Evolutionary conservation across 805 yeast genomes (phyloP).

Genomic region (Sugiyamaella qingdaonensis): DNA sequence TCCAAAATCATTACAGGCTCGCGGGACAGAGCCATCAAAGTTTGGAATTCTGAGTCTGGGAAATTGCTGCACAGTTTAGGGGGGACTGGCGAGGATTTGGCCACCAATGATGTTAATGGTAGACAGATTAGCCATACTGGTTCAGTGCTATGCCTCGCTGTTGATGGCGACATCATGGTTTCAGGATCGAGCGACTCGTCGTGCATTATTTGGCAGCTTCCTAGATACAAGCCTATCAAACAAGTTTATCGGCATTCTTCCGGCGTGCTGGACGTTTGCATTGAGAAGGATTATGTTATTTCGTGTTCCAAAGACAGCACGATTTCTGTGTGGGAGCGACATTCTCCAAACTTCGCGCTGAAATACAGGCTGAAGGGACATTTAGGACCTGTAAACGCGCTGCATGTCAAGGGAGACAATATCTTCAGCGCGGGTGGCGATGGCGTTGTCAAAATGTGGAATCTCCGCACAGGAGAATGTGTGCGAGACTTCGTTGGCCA

Average conservation of each 20-base stretch:
- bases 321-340: constrained; percentile 30
- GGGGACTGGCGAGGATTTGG: not conserved
- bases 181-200: constrained; percentile 35
- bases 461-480: constrained; percentile 62
- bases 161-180: constrained; percentile 28
- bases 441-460: constrained; percentile 80
- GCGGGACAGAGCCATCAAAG: constrained; percentile 31
- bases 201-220: constrained; percentile 32
- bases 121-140: constrained; percentile 25
- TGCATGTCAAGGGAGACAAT: constrained; percentile 25
- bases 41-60: constrained; percentile 32
- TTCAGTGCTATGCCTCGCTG: constrained; percentile 31
- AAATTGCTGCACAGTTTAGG: constrained; percentile 20
- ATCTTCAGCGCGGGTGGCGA: constrained; percentile 53
- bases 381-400: constrained; percentile 35
- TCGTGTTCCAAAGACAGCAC: constrained; percentile 35
- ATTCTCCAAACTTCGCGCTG: constrained; percentile 16
- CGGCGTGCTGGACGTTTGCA: constrained; percentile 29
- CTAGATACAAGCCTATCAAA: constrained; percentile 22
- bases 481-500: constrained; percentile 72
- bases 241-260: constrained; percentile 25
- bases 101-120: not conserved
- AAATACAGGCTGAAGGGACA: constrained; percentile 27
- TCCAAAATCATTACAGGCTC: constrained; percentile 78
- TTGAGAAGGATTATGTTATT: constrained; percentile 26